Base-by-base conservation (phyloP, 257 asterid species). In the Ballota nigra region DNA sequence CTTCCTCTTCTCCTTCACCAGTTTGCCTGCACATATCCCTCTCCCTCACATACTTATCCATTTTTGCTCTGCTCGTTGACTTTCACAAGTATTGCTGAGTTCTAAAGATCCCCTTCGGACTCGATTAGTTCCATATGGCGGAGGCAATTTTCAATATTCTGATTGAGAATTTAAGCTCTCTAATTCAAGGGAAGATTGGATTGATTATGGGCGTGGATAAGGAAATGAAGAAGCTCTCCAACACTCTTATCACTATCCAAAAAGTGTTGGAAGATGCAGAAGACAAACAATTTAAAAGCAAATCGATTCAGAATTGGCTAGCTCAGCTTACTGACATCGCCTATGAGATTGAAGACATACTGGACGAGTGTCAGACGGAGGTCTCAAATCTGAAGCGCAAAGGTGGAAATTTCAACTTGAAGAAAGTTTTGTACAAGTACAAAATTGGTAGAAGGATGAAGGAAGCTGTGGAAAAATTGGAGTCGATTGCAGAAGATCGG, bases 391-490 rank as follows among this genome's bases (percentile, higher is more conserved):
- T 41, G 38, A 36, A 43, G 8, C 18, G n/a, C n/a, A n/a, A n/a
- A n/a, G n/a, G n/a, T n/a, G n/a, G n/a, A n/a, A n/a, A n/a, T n/a
- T n/a, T 23, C 1, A 34, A 29, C 52, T 40, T 45, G 19, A 56
- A 45, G 1, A 60, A 64, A n/a, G 52, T 74, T 53, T 15, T 9
- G 13, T 31, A 53, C 23, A 79, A 73, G 2, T 70, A 9, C 45
- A 81, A 66, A 31, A 43, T 81, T 26, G 85, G 73, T 28, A 61
- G 53, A 55, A 74, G 47, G 72, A 70, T 81, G 73, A 70, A 64
- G 56, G 15, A 66, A 19, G 69, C 68, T 22, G 61, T 51, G 1
- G 29, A 8, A 7, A 78, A 78, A 22, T 11, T 81, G 73, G 70
- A 77, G 26, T 34, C 11, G 1, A 40, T 74, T n/a, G n/a, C n/a